Percentiles rank a stretch among this genome's conserved stretches.
Evolutionary conservation across 768 basidiomycete genomes (phyloP).

Genomic region (Amanita muscaria): DNA sequence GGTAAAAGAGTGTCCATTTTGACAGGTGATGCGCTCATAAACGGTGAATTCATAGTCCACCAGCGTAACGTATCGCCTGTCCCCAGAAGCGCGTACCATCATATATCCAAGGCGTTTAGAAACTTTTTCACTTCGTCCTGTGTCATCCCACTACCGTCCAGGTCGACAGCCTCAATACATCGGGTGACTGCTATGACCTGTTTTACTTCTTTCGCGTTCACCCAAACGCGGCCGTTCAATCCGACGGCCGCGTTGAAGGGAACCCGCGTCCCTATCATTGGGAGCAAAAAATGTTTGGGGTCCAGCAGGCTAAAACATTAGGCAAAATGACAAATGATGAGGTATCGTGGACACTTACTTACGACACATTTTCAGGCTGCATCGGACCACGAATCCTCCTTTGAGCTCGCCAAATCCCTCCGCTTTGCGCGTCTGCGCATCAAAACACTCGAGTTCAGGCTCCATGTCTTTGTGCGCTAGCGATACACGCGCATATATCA

Average conservation of each 20-base stretch:
- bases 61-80: no score
- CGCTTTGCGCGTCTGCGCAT: constrained; percentile 84
- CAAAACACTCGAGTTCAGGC: constrained; percentile 94
- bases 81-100: constrained; percentile 5
- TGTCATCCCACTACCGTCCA: constrained; percentile 59
- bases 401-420: constrained; percentile 93
- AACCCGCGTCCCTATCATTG: constrained; percentile 70
- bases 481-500: constrained; percentile 89
- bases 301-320: constrained; percentile 73
- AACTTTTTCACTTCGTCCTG: constrained; percentile 44
- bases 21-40: no score
- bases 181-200: constrained; percentile 69
- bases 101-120: constrained; percentile 37
- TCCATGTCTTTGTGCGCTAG: constrained; percentile 97
- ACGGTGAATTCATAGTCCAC: no score
- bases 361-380: constrained; percentile 80
- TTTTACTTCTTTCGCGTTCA: constrained; percentile 63
- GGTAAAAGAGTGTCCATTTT: no score
- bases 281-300: constrained; percentile 74
- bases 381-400: constrained; percentile 74
- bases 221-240: constrained; percentile 88
- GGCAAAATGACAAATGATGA: constrained; percentile 30
- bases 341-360: constrained; percentile 43
- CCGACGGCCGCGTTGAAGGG: constrained; percentile 87
- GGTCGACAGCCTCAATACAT: constrained; percentile 77